phyloP scores from a whole-genome alignment of 805 yeast genomes.

The Yarrowia sp. region DNA sequence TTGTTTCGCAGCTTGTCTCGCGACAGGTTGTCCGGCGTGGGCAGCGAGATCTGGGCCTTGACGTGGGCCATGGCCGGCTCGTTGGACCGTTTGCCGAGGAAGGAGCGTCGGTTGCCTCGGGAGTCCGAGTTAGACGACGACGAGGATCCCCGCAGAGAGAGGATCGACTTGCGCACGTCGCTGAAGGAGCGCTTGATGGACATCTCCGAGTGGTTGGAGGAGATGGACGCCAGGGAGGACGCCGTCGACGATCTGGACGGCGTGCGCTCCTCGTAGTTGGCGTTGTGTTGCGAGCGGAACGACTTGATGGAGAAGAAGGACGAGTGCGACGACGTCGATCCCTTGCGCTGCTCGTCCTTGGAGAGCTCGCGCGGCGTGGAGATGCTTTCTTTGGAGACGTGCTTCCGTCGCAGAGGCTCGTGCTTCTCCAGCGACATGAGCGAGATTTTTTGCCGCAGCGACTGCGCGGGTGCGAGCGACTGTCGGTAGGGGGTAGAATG shows the following conservation, averaged over 20 bases:
- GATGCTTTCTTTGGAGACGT: conserved; percentile 18
- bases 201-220: conserved; percentile 26
- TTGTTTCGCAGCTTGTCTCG: conserved; percentile 55
- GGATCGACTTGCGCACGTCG: conserved; percentile 24
- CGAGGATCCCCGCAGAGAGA: conserved; percentile 14
- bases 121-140: conserved; percentile 12
- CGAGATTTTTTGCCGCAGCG: conserved; percentile 20
- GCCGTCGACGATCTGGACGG: conserved; percentile 24
- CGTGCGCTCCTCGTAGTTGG: conserved; percentile 17
- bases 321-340: conserved; percentile 6
- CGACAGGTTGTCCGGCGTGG: conserved; percentile 55
- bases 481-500: neutral
- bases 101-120: conserved; percentile 22
- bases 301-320: conserved; percentile 25
- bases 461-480: neutral
- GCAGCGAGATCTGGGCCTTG: conserved; percentile 53
- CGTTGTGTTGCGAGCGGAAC: conserved; percentile 12
- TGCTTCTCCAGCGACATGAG: conserved; percentile 24
- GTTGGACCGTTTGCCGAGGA: conserved; percentile 17
- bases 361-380: conserved; percentile 1
- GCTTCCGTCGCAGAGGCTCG: conserved; percentile 8
- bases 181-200: conserved; percentile 29
- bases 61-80: conserved; percentile 32
- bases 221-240: conserved; percentile 16
- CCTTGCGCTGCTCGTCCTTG: conserved; percentile 18